These are phyloP conservation scores for Colletotrichum trifolii DNA, from an alignment of 2,329 filamentous ascomycete species.

Conservation along the genomic window DNA sequence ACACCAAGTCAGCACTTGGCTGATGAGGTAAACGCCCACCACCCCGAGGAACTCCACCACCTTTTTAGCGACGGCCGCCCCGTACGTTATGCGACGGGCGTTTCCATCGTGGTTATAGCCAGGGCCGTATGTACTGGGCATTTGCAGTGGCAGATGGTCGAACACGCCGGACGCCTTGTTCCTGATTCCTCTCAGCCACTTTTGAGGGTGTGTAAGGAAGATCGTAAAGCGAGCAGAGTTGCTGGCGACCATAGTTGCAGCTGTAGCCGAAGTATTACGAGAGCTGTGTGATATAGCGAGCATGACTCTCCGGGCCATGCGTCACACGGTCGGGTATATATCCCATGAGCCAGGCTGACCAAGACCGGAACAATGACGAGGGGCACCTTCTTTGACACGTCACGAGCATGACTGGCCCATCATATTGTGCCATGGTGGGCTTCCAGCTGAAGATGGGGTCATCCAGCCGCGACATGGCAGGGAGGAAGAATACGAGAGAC, in stretches of 20 bases:
- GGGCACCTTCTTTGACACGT: constrained; percentile 9
- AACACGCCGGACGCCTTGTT: constrained; percentile 14
- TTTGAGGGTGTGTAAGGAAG: no score
- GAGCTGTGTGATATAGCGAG: constrained; percentile 24
- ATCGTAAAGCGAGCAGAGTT: background rate
- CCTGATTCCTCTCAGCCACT: constrained; percentile 41
- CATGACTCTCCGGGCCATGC: background rate
- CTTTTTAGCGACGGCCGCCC: background rate
- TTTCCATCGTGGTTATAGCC: background rate
- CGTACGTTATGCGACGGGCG: constrained; percentile 4
- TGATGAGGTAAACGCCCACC: constrained; percentile 50
- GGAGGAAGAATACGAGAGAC: constrained; percentile 1
- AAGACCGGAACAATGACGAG: background rate
- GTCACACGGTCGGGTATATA: constrained; percentile 28
- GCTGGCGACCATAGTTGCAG: constrained; percentile 6
- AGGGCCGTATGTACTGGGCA: constrained; percentile 9
- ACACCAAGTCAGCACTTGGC: constrained; percentile 59
- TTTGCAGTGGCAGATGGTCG: constrained; percentile 16
- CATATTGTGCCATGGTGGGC: background rate
- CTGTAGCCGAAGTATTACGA: background rate
- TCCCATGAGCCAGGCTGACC: background rate
- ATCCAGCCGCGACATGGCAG: no score
- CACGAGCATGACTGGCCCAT: background rate
- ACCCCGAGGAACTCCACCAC: constrained; percentile 46
- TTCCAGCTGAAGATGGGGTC: background rate